phyloP scores from a whole-genome alignment of 1,284 basidiomycete species.

The Leccinum solheimii region DNA sequence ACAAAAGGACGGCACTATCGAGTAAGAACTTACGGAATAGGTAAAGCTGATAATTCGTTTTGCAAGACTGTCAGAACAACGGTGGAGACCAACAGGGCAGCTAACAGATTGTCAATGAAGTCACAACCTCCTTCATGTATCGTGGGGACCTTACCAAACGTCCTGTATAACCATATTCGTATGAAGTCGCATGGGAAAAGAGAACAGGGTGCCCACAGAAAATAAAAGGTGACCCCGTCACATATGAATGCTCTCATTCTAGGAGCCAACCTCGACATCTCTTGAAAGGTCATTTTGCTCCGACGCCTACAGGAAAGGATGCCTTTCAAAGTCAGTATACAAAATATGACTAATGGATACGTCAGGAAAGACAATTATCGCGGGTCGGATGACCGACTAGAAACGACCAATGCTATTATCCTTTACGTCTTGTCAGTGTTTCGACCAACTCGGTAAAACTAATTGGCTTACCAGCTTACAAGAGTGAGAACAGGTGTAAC shows the following conservation, averaged over 20 bases:
- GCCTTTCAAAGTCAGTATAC: conserved; percentile 18
- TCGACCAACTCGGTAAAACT: not conserved
- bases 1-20: not conserved
- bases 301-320: conserved; percentile 1
- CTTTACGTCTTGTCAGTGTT: conserved; percentile 9
- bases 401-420: conserved; percentile 15
- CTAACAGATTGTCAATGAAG: conserved; percentile 4
- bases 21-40: conserved; percentile 14
- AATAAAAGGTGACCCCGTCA: conserved; percentile 21
- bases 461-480: conserved; percentile 18
- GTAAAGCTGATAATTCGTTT: conserved; percentile 16
- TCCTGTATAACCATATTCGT: conserved; percentile 9
- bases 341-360: conserved; percentile 15
- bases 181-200: not conserved
- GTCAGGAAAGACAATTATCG: conserved; percentile 4
- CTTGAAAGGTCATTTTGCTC: not conserved
- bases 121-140: not conserved
- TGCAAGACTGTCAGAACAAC: conserved; percentile 17
- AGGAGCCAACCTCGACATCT: not conserved
- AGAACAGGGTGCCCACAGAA: conserved; percentile 15
- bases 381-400: conserved; percentile 13
- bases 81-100: conserved; percentile 17
- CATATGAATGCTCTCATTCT: conserved; percentile 10
- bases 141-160: conserved; percentile 13
- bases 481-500: conserved; percentile 22